Percentiles rank a stretch among this genome's conserved stretches.
These are phyloP conservation scores for Sugiyamaella japonica DNA, from an alignment of 1,139 yeast species.

Conservation along the genomic window DNA sequence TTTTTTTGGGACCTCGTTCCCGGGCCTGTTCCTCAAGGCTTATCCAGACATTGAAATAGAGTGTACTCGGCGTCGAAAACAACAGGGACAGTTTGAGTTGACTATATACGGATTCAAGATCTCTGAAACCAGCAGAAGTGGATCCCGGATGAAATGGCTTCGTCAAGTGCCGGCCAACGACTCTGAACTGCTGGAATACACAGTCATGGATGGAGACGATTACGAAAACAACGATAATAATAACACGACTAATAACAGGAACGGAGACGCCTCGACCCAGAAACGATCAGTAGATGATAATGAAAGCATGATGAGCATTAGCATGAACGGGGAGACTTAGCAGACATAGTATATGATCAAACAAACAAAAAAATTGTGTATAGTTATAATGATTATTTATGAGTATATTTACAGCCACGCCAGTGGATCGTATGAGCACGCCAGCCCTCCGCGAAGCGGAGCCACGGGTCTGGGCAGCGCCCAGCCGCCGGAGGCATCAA, in stretches of 20 bases:
- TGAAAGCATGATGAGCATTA: conserved; percentile 26
- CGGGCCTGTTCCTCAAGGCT: conserved; percentile 86
- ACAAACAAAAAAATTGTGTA: neutral
- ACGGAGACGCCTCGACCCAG: conserved; percentile 2
- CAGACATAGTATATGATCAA: neutral
- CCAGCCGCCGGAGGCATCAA: conserved; percentile 6
- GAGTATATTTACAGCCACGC: neutral
- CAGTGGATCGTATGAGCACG: neutral
- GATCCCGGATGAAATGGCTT: conserved; percentile 95
- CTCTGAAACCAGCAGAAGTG: conserved; percentile 71
- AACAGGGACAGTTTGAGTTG: conserved; percentile 62
- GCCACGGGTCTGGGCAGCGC: conserved; percentile 10
- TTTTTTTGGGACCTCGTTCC: conserved; percentile 93
- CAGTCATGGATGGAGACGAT: conserved; percentile 16
- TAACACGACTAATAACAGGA: neutral
- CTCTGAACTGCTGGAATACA: conserved; percentile 17
- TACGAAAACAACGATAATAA: conserved; percentile 8
- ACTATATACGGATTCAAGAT: conserved; percentile 86
- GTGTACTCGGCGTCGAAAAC: conserved; percentile 51
- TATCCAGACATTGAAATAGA: conserved; percentile 75
- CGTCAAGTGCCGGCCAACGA: conserved; percentile 62
- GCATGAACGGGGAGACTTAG: conserved; percentile 24
- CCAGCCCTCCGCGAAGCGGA: neutral
- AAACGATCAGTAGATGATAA: conserved; percentile 19
- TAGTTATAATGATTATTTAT: conserved; percentile 14